phyloP scores from a whole-genome alignment of 371 early-diverging fungal genomes.

The Mucor piriformis region DNA sequence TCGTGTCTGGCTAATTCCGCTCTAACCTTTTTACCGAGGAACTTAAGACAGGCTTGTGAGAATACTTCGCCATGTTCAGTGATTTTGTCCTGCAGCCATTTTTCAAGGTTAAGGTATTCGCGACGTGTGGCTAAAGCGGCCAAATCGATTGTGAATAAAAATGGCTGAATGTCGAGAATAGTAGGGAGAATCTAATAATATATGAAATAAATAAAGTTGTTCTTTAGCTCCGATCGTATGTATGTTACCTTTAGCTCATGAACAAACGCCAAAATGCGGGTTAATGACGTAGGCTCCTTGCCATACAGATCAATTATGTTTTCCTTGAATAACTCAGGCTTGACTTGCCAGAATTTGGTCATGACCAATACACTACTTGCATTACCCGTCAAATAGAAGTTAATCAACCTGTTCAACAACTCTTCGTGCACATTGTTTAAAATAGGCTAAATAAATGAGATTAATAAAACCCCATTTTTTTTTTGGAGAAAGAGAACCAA shows the following conservation, averaged over 20 bases:
- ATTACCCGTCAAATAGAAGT: slow-evolving; percentile 73
- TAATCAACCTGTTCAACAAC: slow-evolving; percentile 63
- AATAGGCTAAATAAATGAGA: slow-evolving; percentile 39
- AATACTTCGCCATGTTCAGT: slow-evolving; percentile 70
- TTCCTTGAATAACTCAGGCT: slow-evolving; percentile 62
- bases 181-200: slow-evolving; percentile 64
- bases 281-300: slow-evolving; percentile 71
- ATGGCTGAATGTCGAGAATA: slow-evolving; percentile 74
- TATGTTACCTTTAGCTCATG: slow-evolving; percentile 78
- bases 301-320: slow-evolving; percentile 76
- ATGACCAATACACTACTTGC: slow-evolving; percentile 72
- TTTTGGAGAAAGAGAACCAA: neutral
- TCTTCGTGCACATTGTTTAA: slow-evolving; percentile 73
- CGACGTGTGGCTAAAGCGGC: slow-evolving; percentile 83
- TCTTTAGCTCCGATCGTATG: neutral
- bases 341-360: slow-evolving; percentile 75
- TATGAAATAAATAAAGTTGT: neutral
- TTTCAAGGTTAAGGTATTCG: slow-evolving; percentile 84
- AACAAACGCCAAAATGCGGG: slow-evolving; percentile 79
- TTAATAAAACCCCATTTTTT: neutral
- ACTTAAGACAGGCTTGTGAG: slow-evolving; percentile 76
- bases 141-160: slow-evolving; percentile 80
- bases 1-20: slow-evolving; percentile 50
- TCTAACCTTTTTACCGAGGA: slow-evolving; percentile 70
- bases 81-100: slow-evolving; percentile 84